These are phyloP conservation scores for Cutaneotrichosporon sp. DNA, from an alignment of 1,284 basidiomycete species.

Conservation along the genomic window DNA sequence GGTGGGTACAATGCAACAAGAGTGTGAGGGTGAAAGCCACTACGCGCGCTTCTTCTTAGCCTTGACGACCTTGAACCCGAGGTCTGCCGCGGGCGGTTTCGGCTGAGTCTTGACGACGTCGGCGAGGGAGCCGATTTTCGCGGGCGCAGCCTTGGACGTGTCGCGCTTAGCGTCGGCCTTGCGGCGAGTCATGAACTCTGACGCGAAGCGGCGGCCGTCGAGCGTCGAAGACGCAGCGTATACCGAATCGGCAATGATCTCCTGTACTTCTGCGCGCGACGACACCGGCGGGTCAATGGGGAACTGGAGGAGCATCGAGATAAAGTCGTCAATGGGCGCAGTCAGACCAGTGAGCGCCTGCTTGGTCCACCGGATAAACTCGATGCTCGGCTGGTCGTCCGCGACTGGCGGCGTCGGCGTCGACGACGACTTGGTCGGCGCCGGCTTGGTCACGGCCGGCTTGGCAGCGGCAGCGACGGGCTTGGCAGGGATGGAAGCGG, in stretches of 20 bases:
- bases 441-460: constrained; percentile 19
- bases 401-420: constrained; percentile 15
- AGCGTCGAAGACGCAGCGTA: constrained; percentile 91
- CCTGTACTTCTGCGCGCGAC: constrained; percentile 54
- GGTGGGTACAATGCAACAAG: neutral
- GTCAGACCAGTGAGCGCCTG: constrained; percentile 70
- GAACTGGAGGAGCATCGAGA: constrained; percentile 84
- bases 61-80: constrained; percentile 85
- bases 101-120: constrained; percentile 79
- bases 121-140: constrained; percentile 27
- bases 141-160: constrained; percentile 5
- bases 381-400: constrained; percentile 67
- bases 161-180: constrained; percentile 62
- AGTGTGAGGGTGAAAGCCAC: neutral
- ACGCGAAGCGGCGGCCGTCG: constrained; percentile 87
- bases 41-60: constrained; percentile 68
- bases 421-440: constrained; percentile 11
- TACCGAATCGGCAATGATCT: constrained; percentile 86
- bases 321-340: constrained; percentile 72
- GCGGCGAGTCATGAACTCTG: constrained; percentile 80
- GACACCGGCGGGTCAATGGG: constrained; percentile 77
- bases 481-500: constrained; percentile 27
- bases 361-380: constrained; percentile 88
- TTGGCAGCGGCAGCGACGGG: constrained; percentile 21
- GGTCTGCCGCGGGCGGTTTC: constrained; percentile 66